Evolutionary conservation across 805 yeast species (phyloP), one percentile per base, ranked within the genome.

Genomic region (Metschnikowia baotianmanensis): DNA sequence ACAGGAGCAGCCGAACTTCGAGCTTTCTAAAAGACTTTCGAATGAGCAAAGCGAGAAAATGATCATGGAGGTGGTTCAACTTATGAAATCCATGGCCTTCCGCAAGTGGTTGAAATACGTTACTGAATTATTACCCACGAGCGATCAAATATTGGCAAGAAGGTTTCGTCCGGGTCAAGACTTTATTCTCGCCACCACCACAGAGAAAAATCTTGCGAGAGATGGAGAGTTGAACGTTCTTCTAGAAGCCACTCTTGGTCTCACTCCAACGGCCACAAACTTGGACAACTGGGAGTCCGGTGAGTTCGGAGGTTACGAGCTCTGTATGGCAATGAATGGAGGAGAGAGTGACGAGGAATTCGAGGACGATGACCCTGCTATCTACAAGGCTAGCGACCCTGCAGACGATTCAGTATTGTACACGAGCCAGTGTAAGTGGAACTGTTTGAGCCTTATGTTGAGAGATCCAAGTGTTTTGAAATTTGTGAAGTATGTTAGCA

Each of bases 141-240:
- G 82, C 35, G 86, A 84, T 48, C 86, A 83, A 50, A 66, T 85
- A 1, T 58, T 90, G 19, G 76, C 86, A 6, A 76, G 99, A 55
- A 72, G 97, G 48, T 93, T 93, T 67, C 78, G 99, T 53, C 99
- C 96, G 1, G 99, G 98, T 3, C 82, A 78, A 21, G 99, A 93
- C 61, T 93, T 86, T 62, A 90, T 91, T 3, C 66, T 93, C 32
- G 99, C 99, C 0, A 86, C 98, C 1, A 66, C 78, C 2, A 65
- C 76, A 0, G 75, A 73, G 15, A 71, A 61, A 34, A 38, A 59
- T 3, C 39, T 65, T 36, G 67, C 67, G 17, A 38, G 73, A 45
- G 51, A 51, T 54, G 63, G 63, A 20, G 69, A 69, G 27, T 48
- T 63, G 42, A 67, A 68, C 32, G 67, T 72, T 2, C 63, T 78